Evolutionary conservation across 768 basidiomycete species (phyloP).

Genomic region (Serpula lacrymans): DNA sequence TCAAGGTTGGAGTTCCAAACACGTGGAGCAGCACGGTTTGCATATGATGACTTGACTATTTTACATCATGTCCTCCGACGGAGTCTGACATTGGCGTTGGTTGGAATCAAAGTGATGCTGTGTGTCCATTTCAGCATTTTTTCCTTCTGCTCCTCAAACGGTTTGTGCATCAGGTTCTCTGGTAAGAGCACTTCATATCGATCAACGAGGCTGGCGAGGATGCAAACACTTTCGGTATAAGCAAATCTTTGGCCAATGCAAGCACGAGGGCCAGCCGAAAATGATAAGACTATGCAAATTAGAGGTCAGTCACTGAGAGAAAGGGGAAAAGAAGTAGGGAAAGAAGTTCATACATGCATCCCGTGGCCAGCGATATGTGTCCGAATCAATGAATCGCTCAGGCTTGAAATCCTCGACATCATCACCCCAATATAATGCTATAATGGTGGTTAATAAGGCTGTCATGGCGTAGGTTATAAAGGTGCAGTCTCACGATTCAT

Average conservation of each 20-base stretch:
- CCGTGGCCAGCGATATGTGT: constrained; percentile 48
- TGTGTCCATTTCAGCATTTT: constrained; percentile 35
- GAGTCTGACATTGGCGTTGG: constrained; percentile 22
- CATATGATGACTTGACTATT: no score
- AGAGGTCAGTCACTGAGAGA: no score
- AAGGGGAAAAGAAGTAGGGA: no score
- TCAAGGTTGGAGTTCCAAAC: no score
- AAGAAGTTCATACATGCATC: constrained; percentile 49
- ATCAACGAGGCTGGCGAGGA: constrained; percentile 42
- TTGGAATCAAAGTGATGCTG: constrained; percentile 33
- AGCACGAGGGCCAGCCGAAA: constrained; percentile 41
- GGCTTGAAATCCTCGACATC: constrained; percentile 44
- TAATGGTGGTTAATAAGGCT: background rate
- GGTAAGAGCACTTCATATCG: constrained; percentile 40
- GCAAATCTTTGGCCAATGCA: constrained; percentile 53
- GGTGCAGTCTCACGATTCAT: constrained; percentile 39
- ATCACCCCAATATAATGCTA: constrained; percentile 49
- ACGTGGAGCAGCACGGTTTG: no score
- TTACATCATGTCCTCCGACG: constrained; percentile 14
- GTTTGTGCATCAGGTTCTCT: constrained; percentile 24
- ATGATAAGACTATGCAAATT: constrained; percentile 44
- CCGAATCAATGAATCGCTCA: constrained; percentile 48
- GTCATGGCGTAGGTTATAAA: background rate
- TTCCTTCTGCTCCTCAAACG: constrained; percentile 31
- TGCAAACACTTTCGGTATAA: constrained; percentile 36